phyloP scores from a whole-genome alignment of 2,329 filamentous ascomycete genomes.

The Dactylellina parvicollis region DNA sequence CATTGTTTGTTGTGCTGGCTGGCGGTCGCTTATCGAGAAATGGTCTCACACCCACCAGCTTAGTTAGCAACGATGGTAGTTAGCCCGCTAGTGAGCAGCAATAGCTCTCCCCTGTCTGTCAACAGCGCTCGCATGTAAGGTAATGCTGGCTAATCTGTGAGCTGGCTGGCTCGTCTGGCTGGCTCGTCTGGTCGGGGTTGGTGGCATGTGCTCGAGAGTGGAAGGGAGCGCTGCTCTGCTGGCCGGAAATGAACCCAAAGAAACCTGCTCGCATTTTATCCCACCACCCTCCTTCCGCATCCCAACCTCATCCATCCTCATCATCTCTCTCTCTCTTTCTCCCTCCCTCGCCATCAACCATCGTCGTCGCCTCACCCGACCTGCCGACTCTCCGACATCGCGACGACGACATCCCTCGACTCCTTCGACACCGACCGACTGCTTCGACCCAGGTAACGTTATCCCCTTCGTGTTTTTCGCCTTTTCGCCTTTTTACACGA shows the following conservation, averaged over 20 bases:
- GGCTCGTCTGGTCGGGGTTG: not conserved
- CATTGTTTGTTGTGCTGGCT: constrained; percentile 29
- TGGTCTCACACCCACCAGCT: too few relatives aligned
- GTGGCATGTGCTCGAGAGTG: constrained; percentile 2
- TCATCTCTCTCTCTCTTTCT: not conserved
- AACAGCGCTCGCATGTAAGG: constrained; percentile 3
- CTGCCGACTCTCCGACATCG: constrained; percentile 13
- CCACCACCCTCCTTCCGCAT: constrained; percentile 11
- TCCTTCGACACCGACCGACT: constrained; percentile 7
- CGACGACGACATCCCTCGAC: constrained; percentile 27
- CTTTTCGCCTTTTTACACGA: constrained; percentile 37
- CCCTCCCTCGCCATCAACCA: constrained; percentile 5
- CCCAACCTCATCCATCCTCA: constrained; percentile 45
- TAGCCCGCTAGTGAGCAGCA: too few relatives aligned
- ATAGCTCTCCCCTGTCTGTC: constrained; percentile 19
- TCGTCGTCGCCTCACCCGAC: constrained; percentile 23
- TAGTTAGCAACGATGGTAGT: too few relatives aligned
- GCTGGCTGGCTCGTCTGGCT: not conserved
- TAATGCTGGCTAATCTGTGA: not conserved
- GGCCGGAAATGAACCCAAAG: constrained; percentile 2
- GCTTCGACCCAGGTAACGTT: constrained; percentile 47
- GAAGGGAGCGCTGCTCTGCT: not conserved
- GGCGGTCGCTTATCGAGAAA: constrained; percentile 19
- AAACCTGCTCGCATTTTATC: constrained; percentile 25
- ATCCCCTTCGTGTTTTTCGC: constrained; percentile 35